Percentiles rank a stretch among this genome's conserved stretches.
Evolutionary conservation across 1,139 yeast genomes (phyloP).

Genomic region (Schwanniomyces etchellsii): DNA sequence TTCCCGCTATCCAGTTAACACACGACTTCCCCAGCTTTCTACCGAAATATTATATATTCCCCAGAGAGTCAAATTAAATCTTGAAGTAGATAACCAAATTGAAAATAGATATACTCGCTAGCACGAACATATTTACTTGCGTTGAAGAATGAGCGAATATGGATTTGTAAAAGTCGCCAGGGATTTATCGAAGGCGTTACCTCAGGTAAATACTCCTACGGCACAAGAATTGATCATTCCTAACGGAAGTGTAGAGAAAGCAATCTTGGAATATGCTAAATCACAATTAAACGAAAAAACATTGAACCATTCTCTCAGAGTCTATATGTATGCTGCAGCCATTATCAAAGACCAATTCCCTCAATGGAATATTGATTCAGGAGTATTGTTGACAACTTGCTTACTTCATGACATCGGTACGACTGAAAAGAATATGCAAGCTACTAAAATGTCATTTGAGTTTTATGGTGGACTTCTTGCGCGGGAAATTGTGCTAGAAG

Average conservation of each 20-base stretch:
- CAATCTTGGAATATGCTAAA: constrained; percentile 19
- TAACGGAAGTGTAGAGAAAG: constrained; percentile 14
- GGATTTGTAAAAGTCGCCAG: constrained; percentile 29
- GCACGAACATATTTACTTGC: too few relatives aligned
- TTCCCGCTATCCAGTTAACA: too few relatives aligned
- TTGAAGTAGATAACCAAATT: too few relatives aligned
- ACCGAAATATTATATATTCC: too few relatives aligned
- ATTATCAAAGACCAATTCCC: constrained; percentile 34
- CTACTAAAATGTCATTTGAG: constrained; percentile 34
- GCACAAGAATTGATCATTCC: constrained; percentile 17
- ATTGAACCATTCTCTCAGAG: constrained; percentile 29
- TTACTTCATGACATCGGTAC: constrained; percentile 35
- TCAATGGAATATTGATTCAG: constrained; percentile 27
- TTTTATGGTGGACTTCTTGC: constrained; percentile 32
- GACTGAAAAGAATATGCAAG: constrained; percentile 28
- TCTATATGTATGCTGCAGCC: constrained; percentile 26
- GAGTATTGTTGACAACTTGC: constrained; percentile 26
- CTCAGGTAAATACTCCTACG: constrained; percentile 20
- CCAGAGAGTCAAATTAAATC: too few relatives aligned
- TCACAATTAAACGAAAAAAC: constrained; percentile 21
- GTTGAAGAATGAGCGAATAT: constrained; percentile 22
- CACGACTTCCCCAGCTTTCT: too few relatives aligned
- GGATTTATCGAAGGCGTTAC: constrained; percentile 19
- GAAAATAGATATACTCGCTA: too few relatives aligned
- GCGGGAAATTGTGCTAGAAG: constrained; percentile 20